phyloP scores from a whole-genome alignment of 495 filamentous ascomycete species.

The Aspergillus diversus region DNA sequence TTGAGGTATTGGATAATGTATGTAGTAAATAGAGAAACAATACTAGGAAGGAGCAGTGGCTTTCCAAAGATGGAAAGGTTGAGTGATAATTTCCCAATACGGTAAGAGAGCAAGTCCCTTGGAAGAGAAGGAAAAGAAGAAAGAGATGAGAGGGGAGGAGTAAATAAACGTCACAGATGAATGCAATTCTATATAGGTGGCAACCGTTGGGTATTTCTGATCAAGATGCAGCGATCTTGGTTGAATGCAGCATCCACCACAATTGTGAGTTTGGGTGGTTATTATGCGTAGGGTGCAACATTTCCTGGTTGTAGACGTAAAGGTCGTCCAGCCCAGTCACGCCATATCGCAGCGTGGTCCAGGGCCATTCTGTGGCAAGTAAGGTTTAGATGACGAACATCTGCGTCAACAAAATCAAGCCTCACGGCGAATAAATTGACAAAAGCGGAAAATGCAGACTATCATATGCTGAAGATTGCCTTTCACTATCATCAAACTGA shows the following conservation, averaged over 20 bases:
- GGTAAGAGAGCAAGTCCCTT: background rate
- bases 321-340: background rate
- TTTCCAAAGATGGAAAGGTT: too few relatives aligned
- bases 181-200: background rate
- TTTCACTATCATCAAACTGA: background rate
- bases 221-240: too few relatives aligned
- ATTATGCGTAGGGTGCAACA: too few relatives aligned
- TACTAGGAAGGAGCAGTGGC: too few relatives aligned
- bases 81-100: too few relatives aligned
- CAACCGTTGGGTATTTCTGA: background rate
- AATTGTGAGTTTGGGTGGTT: too few relatives aligned
- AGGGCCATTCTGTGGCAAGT: background rate
- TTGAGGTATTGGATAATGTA: too few relatives aligned
- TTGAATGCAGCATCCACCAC: too few relatives aligned
- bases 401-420: background rate
- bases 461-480: background rate
- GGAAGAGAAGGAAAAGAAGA: background rate
- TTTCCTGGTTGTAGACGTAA: too few relatives aligned
- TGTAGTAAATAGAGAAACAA: too few relatives aligned
- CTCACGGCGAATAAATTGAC: background rate
- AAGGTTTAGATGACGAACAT: background rate
- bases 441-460: constrained; percentile 2
- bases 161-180: background rate
- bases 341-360: background rate
- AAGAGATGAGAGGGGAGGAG: background rate